Evolutionary conservation across 2,329 filamentous ascomycete species (phyloP), one percentile per base, ranked within the genome.

Genomic region (Cylindrodendrum hubeiense): DNA sequence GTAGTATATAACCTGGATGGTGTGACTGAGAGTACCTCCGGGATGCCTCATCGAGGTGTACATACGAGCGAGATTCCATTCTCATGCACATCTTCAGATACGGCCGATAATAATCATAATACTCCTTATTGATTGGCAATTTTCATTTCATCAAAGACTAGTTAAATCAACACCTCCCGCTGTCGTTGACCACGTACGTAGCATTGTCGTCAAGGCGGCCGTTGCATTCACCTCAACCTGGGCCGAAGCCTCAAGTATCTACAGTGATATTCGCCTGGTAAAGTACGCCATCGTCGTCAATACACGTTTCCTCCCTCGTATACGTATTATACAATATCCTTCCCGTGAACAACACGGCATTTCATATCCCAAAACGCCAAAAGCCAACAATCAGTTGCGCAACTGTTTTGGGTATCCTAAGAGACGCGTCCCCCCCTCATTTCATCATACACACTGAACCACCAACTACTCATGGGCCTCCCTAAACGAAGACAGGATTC

Each of bases 321-420:
- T 22, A 33, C 47, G n/a, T 59, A 55, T 60, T 58, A 49, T 64
- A 64, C 61, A 64, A 26, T 44, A 34, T 33, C 39, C 19, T 26
- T 26, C 41, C 41, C 43, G 28, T 33, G 19, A 28, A 34, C 19
- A 30, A 8, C 21, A 30, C 47, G 24, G 26, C 39, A 8, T 22
- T 41, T 34, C 34, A 22, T 51, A 19, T 34, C 43, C 28, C 54
- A n/a, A 34, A 64, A 64, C 61, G 53, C 61, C 61, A 30, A 33
- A 49, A 50, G 15, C 34, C 41, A 43, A 44, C 13, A 43, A 55
- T 15, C 43, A 52, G 41, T 39, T 26, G 21, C 26, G 37, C 41
- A 63, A 51, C 33, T 43, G 28, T 39, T 63, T 43, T 15, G 61
- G 61, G 61, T 51, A 64, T 60, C 44, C 50, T 37, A 49, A 30